These are phyloP conservation scores for Stenocarpella maydis DNA, from an alignment of 2,329 filamentous ascomycete genomes.

Conservation along the genomic window DNA sequence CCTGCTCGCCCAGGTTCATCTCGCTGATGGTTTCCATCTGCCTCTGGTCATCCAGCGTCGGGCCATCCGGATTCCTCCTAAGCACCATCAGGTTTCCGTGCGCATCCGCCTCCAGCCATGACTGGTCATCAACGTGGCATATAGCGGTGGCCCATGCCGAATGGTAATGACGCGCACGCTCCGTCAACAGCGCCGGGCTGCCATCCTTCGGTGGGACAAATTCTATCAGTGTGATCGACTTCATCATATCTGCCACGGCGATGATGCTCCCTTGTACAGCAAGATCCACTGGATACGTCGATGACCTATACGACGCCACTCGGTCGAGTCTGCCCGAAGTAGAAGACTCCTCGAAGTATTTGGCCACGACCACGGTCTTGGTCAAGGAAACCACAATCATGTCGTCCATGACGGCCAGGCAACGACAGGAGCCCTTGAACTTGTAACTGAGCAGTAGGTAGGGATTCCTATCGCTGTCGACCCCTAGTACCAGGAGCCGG, in stretches of 20 bases:
- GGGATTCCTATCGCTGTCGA: conserved; percentile 77
- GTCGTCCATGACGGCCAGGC: conserved; percentile 76
- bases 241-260: conserved; percentile 91
- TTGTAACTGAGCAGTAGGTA: conserved; percentile 74
- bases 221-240: conserved; percentile 83
- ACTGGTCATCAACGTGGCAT: conserved; percentile 73
- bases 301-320: conserved; percentile 78
- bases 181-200: conserved; percentile 69
- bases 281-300: conserved; percentile 85
- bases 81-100: conserved; percentile 88
- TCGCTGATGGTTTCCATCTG: conserved; percentile 80
- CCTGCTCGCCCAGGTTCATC: conserved; percentile 88
- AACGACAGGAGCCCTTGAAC: conserved; percentile 82
- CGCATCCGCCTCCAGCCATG: conserved; percentile 84
- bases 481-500: conserved; percentile 84
- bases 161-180: conserved; percentile 82
- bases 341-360: conserved; percentile 64
- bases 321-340: conserved; percentile 70
- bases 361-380: conserved; percentile 77
- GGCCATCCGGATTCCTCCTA: conserved; percentile 74
- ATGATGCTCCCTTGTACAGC: conserved; percentile 78
- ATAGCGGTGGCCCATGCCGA: conserved; percentile 85
- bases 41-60: conserved; percentile 76
- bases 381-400: conserved; percentile 87
- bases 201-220: conserved; percentile 67